Evolutionary conservation across 1,139 yeast genomes (phyloP).

Genomic region (Candida neerlandica): DNA sequence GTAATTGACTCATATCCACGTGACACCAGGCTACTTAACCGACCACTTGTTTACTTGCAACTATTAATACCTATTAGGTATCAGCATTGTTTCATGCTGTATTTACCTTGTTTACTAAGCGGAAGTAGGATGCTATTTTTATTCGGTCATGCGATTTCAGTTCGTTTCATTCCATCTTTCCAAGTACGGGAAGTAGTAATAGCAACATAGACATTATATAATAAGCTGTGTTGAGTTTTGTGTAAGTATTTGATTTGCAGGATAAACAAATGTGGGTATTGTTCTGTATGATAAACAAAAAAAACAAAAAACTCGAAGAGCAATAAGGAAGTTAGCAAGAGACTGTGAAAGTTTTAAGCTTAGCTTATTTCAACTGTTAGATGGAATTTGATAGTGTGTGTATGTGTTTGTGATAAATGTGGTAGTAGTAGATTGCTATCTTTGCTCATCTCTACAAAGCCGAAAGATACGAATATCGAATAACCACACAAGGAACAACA

Average conservation of each 20-base stretch:
- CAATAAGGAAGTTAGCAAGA: not conserved
- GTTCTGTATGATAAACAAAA: not conserved
- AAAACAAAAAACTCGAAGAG: not conserved
- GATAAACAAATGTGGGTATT: not conserved
- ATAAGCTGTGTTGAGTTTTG: not conserved
- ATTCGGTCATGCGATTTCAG: not conserved
- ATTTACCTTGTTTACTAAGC: not conserved
- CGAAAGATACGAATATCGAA: not conserved
- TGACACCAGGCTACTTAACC: not conserved
- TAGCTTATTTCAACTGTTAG: not conserved
- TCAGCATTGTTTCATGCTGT: not conserved
- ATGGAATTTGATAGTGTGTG: too few species aligned
- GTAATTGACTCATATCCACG: not conserved
- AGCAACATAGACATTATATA: not conserved
- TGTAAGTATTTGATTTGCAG: conserved; percentile 3
- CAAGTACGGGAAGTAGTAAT: not conserved
- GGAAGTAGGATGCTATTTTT: not conserved
- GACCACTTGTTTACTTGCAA: not conserved
- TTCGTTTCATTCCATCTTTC: not conserved
- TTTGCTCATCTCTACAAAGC: not conserved
- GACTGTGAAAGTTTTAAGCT: not conserved
- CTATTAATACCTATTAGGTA: not conserved
- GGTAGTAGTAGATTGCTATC: not conserved
- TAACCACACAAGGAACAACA: not conserved
- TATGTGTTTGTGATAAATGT: too few species aligned